Percentiles rank a stretch among this genome's conserved stretches.
These are phyloP conservation scores for Physcomitrellopsis africana DNA, from an alignment of 225 moss, liverwort and hornwort species.

Conservation along the genomic window DNA sequence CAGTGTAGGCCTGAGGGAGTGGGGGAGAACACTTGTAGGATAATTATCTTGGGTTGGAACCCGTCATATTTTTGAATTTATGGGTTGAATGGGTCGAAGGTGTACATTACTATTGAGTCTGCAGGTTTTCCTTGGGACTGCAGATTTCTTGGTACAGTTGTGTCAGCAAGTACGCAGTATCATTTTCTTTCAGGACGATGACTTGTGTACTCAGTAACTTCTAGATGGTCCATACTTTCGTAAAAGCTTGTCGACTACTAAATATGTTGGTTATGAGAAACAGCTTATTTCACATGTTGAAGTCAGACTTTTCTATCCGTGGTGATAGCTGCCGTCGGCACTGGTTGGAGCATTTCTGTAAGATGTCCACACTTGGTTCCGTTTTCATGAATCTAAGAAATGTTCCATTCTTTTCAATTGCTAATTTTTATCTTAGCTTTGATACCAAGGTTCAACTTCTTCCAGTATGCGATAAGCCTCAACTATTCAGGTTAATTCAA, in stretches of 20 bases:
- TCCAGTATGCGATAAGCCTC: too few relatives aligned
- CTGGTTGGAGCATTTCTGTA: background rate
- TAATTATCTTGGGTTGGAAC: constrained; percentile 17
- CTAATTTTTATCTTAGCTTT: too few relatives aligned
- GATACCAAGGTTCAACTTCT: too few relatives aligned
- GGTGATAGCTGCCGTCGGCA: background rate
- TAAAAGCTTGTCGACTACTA: constrained; percentile 2
- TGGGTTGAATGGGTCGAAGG: constrained; percentile 18
- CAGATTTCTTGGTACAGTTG: constrained; percentile 22
- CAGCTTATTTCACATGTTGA: background rate
- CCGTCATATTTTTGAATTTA: constrained; percentile 3
- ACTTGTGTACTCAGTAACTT: background rate
- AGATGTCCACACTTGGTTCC: background rate
- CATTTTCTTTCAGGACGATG: constrained; percentile 1
- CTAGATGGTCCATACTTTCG: constrained; percentile 11
- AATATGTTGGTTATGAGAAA: background rate
- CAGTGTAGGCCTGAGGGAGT: background rate
- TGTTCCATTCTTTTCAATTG: background rate
- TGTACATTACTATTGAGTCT: constrained; percentile 23
- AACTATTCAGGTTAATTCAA: too few relatives aligned
- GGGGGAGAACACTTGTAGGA: constrained; percentile 9
- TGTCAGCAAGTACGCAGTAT: constrained; percentile 14
- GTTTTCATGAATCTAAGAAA: background rate
- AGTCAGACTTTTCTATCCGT: background rate
- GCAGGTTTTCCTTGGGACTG: constrained; percentile 28